Evolutionary conservation across 2,329 filamentous ascomycete genomes (phyloP), one percentile per base, ranked within the genome.

Genomic region (Metarhizium anisopliae): DNA sequence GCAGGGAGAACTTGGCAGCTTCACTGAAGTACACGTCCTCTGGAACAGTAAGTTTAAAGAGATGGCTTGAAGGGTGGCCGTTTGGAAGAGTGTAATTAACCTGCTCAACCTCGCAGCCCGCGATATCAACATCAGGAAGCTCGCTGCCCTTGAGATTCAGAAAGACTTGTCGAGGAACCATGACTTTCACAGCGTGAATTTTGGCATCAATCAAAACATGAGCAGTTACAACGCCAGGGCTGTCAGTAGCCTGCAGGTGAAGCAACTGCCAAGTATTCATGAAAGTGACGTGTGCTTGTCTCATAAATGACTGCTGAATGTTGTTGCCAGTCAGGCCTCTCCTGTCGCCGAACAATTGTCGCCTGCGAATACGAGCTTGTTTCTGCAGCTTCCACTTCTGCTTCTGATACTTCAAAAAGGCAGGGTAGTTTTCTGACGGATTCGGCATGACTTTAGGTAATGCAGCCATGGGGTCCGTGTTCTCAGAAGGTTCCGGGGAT

Each of bases 311-410:
- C 58, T 83, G 79, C 63, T 85, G 82, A 61, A 87, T 81, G 59
- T 84, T 83, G 66, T 71, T 81, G 43, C 62, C 68, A 7, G 64
- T 61, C 45, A 67, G 62, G 11, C 77, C 76, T 58, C 85, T 82
- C 56, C 87, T 86, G 64, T 99, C 93, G 58, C 94, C 94, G 64
- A 99, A 99, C 1, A 99, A 77, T 68, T 99, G 94, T 51, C 93
- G 83, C 60, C 95, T 82, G 47, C 93, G 85, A 58, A 86, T 80
- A 25, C 94, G 84, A 38, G 93, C 91, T 68, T 95, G 88, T 66
- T 91, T 95, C 68, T 99, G 94, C 42, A 97, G 87, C 74, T 93
- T 96, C 94, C 94, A 99, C 72, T 99, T 99, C 74, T 92, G 84
- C 72, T 99, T 99, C 68, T 99, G 94, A 66, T 97, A 97, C 66